Percentiles rank a stretch among this genome's conserved stretches.
These are phyloP conservation scores for Pseudogymnoascus sp. DNA, from an alignment of 2,329 filamentous ascomycete genomes.

Conservation along the genomic window DNA sequence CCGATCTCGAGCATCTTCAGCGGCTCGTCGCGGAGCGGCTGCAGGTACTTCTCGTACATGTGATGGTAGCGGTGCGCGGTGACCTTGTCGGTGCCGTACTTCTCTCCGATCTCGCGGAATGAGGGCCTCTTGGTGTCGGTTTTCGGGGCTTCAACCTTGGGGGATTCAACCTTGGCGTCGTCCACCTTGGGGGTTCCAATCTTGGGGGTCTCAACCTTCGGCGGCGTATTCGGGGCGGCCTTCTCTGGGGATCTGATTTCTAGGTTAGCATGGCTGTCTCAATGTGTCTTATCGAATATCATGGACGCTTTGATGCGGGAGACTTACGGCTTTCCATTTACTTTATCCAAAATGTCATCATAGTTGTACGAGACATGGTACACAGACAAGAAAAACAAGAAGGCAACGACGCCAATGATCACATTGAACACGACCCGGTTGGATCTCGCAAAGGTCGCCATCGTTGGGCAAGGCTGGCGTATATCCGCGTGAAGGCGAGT, in stretches of 20 bases:
- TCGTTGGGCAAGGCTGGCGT: not conserved
- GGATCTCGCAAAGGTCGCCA: slow-evolving; percentile 4
- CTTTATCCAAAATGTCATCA: not conserved
- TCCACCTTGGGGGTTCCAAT: not conserved
- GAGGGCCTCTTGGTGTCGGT: slow-evolving; percentile 10
- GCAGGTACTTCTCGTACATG: slow-evolving; percentile 35
- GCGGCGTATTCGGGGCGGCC: not conserved
- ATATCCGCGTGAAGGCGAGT: slow-evolving; percentile 1
- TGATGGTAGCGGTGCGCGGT: slow-evolving; percentile 31
- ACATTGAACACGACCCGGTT: slow-evolving; percentile 4
- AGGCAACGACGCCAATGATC: not conserved
- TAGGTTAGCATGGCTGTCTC: not conserved
- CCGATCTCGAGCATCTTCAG: slow-evolving; percentile 36
- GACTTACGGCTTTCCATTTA: not conserved
- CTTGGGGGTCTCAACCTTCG: not conserved
- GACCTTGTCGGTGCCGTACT: slow-evolving; percentile 34
- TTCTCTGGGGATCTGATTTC: not conserved
- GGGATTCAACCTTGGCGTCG: not conserved
- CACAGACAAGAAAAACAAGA: not conserved
- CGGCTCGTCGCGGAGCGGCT: slow-evolving; percentile 24
- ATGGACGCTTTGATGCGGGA: not conserved
- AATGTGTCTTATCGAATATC: not conserved
- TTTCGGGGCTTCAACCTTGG: not conserved
- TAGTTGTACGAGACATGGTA: slow-evolving; percentile 4
- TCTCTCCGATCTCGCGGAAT: slow-evolving; percentile 30